These are phyloP conservation scores for Fagopyrum tataricum DNA, from an alignment of 148 eudicot species.

Conservation along the genomic window DNA sequence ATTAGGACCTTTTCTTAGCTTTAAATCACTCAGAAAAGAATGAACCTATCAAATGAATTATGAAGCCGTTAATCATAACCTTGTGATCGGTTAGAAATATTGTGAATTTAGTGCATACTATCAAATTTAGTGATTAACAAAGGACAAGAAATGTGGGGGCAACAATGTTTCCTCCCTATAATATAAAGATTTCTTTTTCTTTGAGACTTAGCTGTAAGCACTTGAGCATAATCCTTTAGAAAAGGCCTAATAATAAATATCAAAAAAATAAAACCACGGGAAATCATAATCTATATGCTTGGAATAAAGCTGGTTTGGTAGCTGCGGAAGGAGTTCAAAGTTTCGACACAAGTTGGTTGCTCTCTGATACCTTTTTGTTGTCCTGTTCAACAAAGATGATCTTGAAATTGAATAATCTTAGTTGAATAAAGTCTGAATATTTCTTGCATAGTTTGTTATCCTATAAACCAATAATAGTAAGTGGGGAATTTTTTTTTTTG, in stretches of 20 bases:
- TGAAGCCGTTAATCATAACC: slow-evolving; percentile 5
- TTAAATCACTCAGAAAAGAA: background rate
- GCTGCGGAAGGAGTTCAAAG: background rate
- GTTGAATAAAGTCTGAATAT: background rate
- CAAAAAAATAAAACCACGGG: background rate
- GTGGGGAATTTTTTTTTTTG: too few relatives aligned
- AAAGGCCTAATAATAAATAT: too few relatives aligned
- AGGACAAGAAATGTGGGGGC: background rate
- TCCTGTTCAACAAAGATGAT: background rate
- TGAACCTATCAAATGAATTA: background rate
- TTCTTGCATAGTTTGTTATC: background rate
- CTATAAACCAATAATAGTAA: too few relatives aligned
- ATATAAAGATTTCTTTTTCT: background rate
- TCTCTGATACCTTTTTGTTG: background rate
- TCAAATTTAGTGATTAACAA: slow-evolving; percentile 3
- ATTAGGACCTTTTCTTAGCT: background rate
- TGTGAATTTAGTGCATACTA: background rate
- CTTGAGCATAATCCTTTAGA: background rate
- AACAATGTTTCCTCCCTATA: background rate
- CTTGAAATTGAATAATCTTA: background rate
- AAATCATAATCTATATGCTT: background rate
- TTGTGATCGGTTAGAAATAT: background rate
- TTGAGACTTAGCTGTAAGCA: background rate
- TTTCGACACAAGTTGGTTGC: background rate
- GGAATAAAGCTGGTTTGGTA: background rate